Evolutionary conservation across 2,329 filamentous ascomycete genomes (phyloP).

Genomic region (Aspergillus sergii): DNA sequence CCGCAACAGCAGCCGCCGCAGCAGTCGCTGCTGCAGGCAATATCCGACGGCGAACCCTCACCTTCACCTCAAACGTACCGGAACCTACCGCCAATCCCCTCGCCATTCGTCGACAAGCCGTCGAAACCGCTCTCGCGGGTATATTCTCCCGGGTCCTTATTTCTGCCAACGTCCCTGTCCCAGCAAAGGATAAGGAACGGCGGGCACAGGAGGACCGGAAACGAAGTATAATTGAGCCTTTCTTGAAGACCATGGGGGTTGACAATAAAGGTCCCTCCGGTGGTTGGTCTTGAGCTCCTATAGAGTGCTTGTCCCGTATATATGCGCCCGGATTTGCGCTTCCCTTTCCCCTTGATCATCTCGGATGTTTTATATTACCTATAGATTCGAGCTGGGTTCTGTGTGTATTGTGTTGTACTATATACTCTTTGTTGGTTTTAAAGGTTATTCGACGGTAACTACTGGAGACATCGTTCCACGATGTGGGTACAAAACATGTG

Average conservation of each 20-base stretch:
- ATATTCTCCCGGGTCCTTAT: constrained; percentile 68
- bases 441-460: not conserved
- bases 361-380: not conserved
- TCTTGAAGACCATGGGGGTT: constrained; percentile 53
- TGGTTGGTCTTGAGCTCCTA: constrained; percentile 18
- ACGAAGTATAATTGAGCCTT: constrained; percentile 69
- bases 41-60: constrained; percentile 32
- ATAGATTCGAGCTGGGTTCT: not conserved
- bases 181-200: constrained; percentile 59
- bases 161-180: constrained; percentile 45
- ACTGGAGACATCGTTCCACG: not conserved
- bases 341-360: not conserved
- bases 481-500: not conserved
- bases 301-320: not conserved
- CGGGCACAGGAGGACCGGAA: constrained; percentile 65
- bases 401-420: not conserved
- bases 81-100: constrained; percentile 47
- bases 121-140: constrained; percentile 65
- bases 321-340: not conserved
- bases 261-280: constrained; percentile 39
- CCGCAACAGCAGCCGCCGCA: constrained; percentile 25
- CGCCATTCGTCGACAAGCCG: constrained; percentile 58
- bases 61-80: constrained; percentile 29
- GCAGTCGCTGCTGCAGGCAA: constrained; percentile 33
- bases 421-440: not conserved